phyloP scores from a whole-genome alignment of 345 rosid genomes.

The Raphanus sativus region DNA sequence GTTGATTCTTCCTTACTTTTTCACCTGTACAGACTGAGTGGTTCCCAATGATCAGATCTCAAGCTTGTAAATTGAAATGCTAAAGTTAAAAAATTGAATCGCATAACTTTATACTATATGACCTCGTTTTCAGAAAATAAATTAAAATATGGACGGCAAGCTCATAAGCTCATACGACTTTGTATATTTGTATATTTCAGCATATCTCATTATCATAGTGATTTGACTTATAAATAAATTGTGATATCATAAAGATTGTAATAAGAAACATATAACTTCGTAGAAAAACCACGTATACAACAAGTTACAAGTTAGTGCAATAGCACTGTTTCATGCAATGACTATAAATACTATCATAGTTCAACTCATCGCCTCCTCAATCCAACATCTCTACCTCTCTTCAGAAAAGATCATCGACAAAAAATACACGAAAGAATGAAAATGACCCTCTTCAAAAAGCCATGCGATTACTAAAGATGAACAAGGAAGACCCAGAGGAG shows the following conservation, averaged over 20 bases:
- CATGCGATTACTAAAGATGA: slow-evolving; percentile 51
- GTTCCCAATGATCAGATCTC: not conserved
- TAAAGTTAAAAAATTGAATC: not conserved
- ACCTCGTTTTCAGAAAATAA: not conserved
- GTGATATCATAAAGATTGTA: not conserved
- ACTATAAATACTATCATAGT: slow-evolving; percentile 41
- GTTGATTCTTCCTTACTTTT: not conserved
- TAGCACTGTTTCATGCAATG: slow-evolving; percentile 43
- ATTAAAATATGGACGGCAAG: slow-evolving; percentile 1
- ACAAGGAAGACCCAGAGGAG: slow-evolving; percentile 76
- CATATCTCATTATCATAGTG: slow-evolving; percentile 3
- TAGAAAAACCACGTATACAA: slow-evolving; percentile 10
- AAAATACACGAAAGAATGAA: not conserved
- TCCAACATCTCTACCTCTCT: not conserved
- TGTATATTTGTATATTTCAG: slow-evolving; percentile 1
- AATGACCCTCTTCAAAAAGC: slow-evolving; percentile 45
- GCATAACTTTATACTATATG: not conserved
- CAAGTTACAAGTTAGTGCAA: slow-evolving; percentile 41
- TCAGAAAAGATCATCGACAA: not conserved
- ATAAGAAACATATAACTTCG: not conserved
- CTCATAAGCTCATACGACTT: not conserved
- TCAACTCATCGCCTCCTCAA: slow-evolving; percentile 4
- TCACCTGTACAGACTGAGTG: not conserved
- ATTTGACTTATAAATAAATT: slow-evolving; percentile 23
- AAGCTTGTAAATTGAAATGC: not conserved